Base-by-base conservation (phyloP, 495 filamentous ascomycete species). In the Aspergillus sclerotiicarbonarius region DNA sequence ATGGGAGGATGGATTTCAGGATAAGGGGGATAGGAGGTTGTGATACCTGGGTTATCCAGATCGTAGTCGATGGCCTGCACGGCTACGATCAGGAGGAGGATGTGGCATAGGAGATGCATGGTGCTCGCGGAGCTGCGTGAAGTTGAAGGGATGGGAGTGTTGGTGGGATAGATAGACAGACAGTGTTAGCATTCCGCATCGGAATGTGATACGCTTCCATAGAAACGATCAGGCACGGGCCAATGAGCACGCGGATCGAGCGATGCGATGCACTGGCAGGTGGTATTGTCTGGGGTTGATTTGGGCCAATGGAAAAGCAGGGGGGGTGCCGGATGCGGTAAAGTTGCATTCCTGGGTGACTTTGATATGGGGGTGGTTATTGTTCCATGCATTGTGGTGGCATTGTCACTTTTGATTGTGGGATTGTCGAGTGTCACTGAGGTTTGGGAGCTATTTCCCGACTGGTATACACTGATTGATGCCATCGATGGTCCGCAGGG, bases 301-400 rank as follows among this genome's bases (percentile, higher is more conserved):
- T 33, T 19, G 29, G 20, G 52, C 52, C 52, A 54, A 54, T 54
- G 35, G 39, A 16, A 16, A 8, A n/a, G 4, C 15, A 3, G 35
- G 9, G 15, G 10, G 35, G 35, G 35, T 33, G 56, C 56, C 48
- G 56, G 39, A 52, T 58, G 56, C 56, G 56, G 48, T 44, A 25
- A 52, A 25, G 49, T 37, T 49, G 45, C 56, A 58, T 58, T 51
- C 56, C 56, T n/a, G n/a, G n/a, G n/a, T n/a, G n/a, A n/a, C n/a
- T n/a, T n/a, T n/a, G n/a, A n/a, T n/a, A n/a, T n/a, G n/a, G n/a
- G n/a, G n/a, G n/a, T n/a, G n/a, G n/a, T n/a, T n/a, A n/a, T n/a
- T n/a, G n/a, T n/a, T n/a, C n/a, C n/a, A n/a, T n/a, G n/a, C n/a
- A n/a, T n/a, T n/a, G n/a, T n/a, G n/a, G n/a, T n/a, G n/a, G n/a